A percentile compares a stretch with the other conserved stretches of the same genome.
Evolutionary conservation across 192 early-diverging fungal species (phyloP).

Genomic region (Mortierella alpina): DNA sequence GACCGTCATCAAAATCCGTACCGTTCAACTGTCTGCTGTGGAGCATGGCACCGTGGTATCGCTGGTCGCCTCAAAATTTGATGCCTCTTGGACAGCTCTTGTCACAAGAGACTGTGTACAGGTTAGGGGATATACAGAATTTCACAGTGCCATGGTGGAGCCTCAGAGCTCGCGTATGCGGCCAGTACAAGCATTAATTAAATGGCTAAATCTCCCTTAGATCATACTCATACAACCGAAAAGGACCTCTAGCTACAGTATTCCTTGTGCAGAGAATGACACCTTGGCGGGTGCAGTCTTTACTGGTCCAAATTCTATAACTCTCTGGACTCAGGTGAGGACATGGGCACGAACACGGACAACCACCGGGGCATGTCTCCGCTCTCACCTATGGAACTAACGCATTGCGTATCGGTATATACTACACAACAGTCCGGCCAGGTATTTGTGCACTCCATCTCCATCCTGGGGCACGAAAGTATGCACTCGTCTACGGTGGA

Average conservation of each 20-base stretch:
- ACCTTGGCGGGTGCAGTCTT: slow-evolving; percentile 57
- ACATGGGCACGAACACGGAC: neutral
- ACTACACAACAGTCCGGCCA: slow-evolving; percentile 18
- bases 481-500: neutral
- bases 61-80: slow-evolving; percentile 8
- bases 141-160: no score
- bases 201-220: neutral
- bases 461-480: neutral
- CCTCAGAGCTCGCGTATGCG: no score
- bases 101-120: slow-evolving; percentile 24
- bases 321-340: slow-evolving; percentile 61
- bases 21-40: slow-evolving; percentile 20
- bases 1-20: slow-evolving; percentile 57
- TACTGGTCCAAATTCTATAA: slow-evolving; percentile 26
- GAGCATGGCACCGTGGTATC: slow-evolving; percentile 20
- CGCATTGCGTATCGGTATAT: no score
- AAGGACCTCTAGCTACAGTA: slow-evolving; percentile 23
- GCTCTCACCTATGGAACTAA: neutral
- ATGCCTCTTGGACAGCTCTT: slow-evolving; percentile 17
- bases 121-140: neutral
- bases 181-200: no score
- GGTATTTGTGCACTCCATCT: slow-evolving; percentile 23
- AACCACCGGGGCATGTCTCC: neutral
- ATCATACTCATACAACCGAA: slow-evolving; percentile 24
- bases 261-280: slow-evolving; percentile 17